Evolutionary conservation across 768 basidiomycete genomes (phyloP).

Genomic region (Mycena sanguinolenta): DNA sequence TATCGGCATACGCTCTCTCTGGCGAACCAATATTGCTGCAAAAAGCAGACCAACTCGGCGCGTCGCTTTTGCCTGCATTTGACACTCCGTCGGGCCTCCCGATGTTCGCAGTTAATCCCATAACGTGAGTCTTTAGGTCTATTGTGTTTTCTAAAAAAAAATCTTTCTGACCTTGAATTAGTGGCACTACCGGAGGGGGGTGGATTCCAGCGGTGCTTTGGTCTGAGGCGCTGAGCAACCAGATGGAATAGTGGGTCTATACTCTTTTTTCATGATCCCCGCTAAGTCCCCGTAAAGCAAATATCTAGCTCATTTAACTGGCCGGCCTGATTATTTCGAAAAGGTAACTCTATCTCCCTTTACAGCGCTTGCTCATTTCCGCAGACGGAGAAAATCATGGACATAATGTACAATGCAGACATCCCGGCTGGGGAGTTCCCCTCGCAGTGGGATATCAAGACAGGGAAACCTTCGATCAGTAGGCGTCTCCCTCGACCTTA

Average conservation of each 20-base stretch:
- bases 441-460: slow-evolving; percentile 61
- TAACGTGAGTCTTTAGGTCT: slow-evolving; percentile 52
- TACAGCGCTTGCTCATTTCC: slow-evolving; percentile 54
- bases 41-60: slow-evolving; percentile 81
- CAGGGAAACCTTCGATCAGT: slow-evolving; percentile 62
- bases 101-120: slow-evolving; percentile 73
- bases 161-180: slow-evolving; percentile 37
- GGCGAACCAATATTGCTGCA: slow-evolving; percentile 70
- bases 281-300: slow-evolving; percentile 55
- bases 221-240: slow-evolving; percentile 65
- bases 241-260: slow-evolving; percentile 69
- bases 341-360: slow-evolving; percentile 44
- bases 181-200: slow-evolving; percentile 53
- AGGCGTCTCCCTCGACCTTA: not conserved
- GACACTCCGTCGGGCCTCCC: slow-evolving; percentile 80
- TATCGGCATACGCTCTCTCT: slow-evolving; percentile 85
- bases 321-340: slow-evolving; percentile 71
- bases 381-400: slow-evolving; percentile 61
- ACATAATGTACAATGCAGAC: slow-evolving; percentile 63
- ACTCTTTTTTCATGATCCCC: not conserved
- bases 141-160: too few species aligned
- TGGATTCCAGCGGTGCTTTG: slow-evolving; percentile 51
- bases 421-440: slow-evolving; percentile 66
- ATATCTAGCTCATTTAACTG: slow-evolving; percentile 85
- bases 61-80: slow-evolving; percentile 78